Conservation (phyloP, 768 basidiomycete species). For the Kwoniella mangroviensis region DNA sequence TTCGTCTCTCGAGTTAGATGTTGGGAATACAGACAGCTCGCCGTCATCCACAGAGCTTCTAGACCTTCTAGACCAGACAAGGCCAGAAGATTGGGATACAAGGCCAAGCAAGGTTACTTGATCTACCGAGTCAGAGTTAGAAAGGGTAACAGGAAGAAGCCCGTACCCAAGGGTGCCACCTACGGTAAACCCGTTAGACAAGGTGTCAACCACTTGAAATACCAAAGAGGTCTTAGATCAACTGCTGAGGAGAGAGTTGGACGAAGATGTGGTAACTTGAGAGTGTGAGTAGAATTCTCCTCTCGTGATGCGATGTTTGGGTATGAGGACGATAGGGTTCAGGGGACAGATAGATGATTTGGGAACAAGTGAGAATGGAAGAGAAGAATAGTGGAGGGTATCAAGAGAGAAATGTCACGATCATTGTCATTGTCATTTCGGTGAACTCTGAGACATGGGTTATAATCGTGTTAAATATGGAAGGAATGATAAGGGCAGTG, state of each 20-base stretch:
- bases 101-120: conserved; percentile 99
- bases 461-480: too few species aligned
- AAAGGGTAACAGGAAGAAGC: conserved; percentile 98
- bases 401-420: too few species aligned
- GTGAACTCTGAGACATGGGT: too few species aligned
- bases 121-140: conserved; percentile 97
- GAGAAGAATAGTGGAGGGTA: too few species aligned
- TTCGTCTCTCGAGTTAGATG: conserved; percentile 97
- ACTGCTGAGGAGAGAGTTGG: conserved; percentile 99
- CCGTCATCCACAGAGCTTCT: conserved; percentile 96
- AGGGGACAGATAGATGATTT: too few species aligned
- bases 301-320: background rate
- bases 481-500: too few species aligned
- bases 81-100: conserved; percentile 97
- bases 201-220: conserved; percentile 97
- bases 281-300: conserved; percentile 64
- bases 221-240: conserved; percentile 87
- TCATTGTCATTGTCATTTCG: too few species aligned
- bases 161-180: conserved; percentile 98
- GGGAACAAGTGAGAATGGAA: too few species aligned
- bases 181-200: conserved; percentile 99
- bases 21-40: conserved; percentile 98
- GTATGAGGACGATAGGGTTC: background rate
- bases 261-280: conserved; percentile 90
- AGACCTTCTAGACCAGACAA: conserved; percentile 99